Evolutionary conservation across 208 protist species (phyloP).

Genomic region (Leishmania major): DNA sequence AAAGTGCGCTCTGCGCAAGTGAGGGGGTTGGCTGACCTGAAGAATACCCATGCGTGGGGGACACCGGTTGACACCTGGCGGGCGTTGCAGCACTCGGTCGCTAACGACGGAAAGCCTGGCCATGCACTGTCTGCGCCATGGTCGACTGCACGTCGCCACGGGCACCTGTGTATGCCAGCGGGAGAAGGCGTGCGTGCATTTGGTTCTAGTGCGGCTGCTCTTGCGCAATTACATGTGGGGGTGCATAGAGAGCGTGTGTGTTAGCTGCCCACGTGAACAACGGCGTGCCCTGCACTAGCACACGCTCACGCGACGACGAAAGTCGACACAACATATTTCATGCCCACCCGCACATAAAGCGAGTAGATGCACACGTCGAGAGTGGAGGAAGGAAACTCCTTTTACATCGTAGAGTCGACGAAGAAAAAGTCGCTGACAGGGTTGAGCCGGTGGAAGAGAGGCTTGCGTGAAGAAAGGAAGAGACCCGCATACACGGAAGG

Average conservation of each 20-base stretch:
- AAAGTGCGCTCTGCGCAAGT: not conserved
- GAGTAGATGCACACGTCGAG: not conserved
- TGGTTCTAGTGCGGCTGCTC: not conserved
- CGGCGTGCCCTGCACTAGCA: not conserved
- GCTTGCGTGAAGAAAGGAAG: too few relatives aligned
- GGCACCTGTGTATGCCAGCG: not conserved
- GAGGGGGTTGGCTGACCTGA: not conserved
- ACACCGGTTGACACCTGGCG: not conserved
- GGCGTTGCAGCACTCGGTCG: not conserved
- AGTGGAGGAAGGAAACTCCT: not conserved
- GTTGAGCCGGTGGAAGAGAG: not conserved
- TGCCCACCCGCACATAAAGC: not conserved
- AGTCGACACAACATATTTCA: not conserved
- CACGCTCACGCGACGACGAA: not conserved
- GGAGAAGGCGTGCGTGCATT: not conserved
- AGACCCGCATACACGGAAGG: not conserved
- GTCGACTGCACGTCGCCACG: not conserved
- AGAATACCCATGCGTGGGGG: not conserved
- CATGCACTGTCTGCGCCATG: not conserved
- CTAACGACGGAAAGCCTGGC: not conserved
- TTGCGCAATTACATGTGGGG: not conserved
- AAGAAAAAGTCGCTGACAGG: not conserved
- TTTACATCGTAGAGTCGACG: not conserved
- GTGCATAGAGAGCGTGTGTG: too few relatives aligned
- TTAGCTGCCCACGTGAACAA: not conserved